phyloP scores from a whole-genome alignment of 2,329 filamentous ascomycete genomes.

The Escovopsis sp. region DNA sequence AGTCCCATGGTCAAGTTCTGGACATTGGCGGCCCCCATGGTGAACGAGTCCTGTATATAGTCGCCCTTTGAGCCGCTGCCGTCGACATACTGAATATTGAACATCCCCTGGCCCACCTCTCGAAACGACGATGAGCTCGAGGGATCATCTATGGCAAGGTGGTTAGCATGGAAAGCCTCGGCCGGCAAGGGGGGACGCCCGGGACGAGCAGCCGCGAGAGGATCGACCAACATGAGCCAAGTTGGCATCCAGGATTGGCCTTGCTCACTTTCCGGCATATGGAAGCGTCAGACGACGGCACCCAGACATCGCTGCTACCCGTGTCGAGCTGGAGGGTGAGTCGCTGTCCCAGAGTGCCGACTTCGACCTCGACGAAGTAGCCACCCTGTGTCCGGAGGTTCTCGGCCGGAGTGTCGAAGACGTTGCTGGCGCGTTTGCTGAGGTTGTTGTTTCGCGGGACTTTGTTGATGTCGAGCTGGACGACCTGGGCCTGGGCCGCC shows the following conservation, averaged over 20 bases:
- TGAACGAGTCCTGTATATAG: conserved; percentile 43
- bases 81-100: conserved; percentile 49
- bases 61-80: conserved; percentile 40
- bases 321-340: conserved; percentile 48
- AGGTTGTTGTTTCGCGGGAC: conserved; percentile 15
- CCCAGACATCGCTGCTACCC: conserved; percentile 51
- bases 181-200: no score
- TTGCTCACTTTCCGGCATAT: conserved; percentile 22
- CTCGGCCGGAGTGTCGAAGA: conserved; percentile 27
- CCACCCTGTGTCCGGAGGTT: conserved; percentile 30
- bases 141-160: conserved; percentile 27
- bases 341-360: conserved; percentile 43
- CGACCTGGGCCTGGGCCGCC: conserved; percentile 17
- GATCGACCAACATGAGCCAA: conserved; percentile 31
- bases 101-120: conserved; percentile 26
- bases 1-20: conserved; percentile 44
- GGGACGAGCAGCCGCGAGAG: neutral
- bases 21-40: conserved; percentile 37
- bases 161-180: no score
- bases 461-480: conserved; percentile 34
- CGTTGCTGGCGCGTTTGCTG: conserved; percentile 22
- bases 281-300: conserved; percentile 25
- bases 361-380: conserved; percentile 41
- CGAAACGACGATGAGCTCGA: conserved; percentile 27
- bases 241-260: conserved; percentile 19